Base-by-base conservation (phyloP, 2,329 filamentous ascomycete genomes). In the Xylaria digitata region DNA sequence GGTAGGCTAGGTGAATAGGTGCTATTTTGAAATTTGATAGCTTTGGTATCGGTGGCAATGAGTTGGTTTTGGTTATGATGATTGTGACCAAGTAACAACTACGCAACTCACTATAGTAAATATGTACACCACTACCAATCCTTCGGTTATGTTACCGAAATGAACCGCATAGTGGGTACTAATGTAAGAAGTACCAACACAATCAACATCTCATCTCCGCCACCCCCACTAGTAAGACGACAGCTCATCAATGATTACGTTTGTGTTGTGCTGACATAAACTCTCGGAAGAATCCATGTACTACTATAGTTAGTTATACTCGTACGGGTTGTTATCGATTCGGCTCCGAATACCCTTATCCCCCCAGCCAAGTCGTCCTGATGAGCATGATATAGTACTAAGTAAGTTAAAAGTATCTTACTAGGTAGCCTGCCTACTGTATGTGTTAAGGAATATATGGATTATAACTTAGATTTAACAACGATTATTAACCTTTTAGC, bases 211-310 rank as follows among this genome's bases (percentile, higher is more conserved):
- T 49, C 48, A 61, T 61, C 42, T 59, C 37, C 48, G 43, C 46
- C 48, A 48, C 54, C 61, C 48, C 55, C 61, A 59, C 55, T 30
- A 21, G 30, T 55, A 19, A 37, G 45, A 54, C 40, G 32, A 66
- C 59, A 66, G 57, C 58, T 48, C 59, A 66, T 58, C 64, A 53
- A 23, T 62, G 63, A 66, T 62, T 63, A 66, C 48, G 59, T 63
- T 59, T 58, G 9, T 17, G 6, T n/a, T 23, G 32, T 6, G 55
- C 37, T 63, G 63, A 63, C 34, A 21, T 66, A 62, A 50, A 2
- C 26, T 26, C 26, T 5, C 26, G 26, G 26, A 26, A 26, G 26
- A 26, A 26, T 5, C 26, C 26, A 26, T 26, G 5, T 26, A 26
- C 26, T 26, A 26, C 26, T 5, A n/a, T 26, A 26, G 26, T 26